These are phyloP conservation scores for Irineochytrium annulatum DNA, from an alignment of 192 early-diverging fungal genomes.

Conservation along the genomic window DNA sequence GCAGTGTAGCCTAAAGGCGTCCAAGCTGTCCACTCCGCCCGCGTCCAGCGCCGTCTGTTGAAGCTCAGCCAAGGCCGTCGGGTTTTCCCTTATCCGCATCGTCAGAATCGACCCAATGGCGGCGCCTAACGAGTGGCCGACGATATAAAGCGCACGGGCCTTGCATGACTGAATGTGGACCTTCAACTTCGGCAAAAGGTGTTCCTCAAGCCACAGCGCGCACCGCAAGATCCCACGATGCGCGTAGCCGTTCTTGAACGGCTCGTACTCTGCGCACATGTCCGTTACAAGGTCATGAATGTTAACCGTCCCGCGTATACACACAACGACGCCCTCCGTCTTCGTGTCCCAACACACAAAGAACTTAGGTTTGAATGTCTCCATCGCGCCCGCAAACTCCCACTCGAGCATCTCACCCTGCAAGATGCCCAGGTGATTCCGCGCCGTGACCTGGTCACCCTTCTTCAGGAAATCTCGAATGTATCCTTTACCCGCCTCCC, in stretches of 20 bases:
- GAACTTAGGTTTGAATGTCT: constrained; percentile 34
- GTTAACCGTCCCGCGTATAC: constrained; percentile 34
- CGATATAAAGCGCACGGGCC: constrained; percentile 22
- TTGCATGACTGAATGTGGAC: constrained; percentile 26
- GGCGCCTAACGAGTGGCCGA: constrained; percentile 36
- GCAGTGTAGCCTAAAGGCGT: not conserved
- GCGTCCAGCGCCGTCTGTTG: not conserved
- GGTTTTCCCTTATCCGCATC: constrained; percentile 16
- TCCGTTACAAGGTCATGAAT: constrained; percentile 30
- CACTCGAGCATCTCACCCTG: constrained; percentile 30
- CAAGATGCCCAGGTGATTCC: constrained; percentile 27
- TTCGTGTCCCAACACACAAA: constrained; percentile 27
- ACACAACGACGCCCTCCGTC: constrained; percentile 27
- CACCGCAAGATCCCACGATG: constrained; percentile 29
- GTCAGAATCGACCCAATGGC: constrained; percentile 27
- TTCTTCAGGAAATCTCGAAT: constrained; percentile 24
- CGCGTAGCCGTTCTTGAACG: constrained; percentile 27
- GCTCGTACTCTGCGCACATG: constrained; percentile 30
- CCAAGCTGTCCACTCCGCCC: not conserved
- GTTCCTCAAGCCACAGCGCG: constrained; percentile 23
- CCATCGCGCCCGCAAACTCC: constrained; percentile 22
- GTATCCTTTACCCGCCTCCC: constrained; percentile 31
- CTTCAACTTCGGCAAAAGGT: constrained; percentile 28
- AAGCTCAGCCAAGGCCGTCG: not conserved
- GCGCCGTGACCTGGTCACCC: constrained; percentile 21